Evolutionary conservation across 176 grass and related monocot genomes (phyloP), one percentile per base, ranked within the genome.

Genomic region (Oryza meridionalis): DNA sequence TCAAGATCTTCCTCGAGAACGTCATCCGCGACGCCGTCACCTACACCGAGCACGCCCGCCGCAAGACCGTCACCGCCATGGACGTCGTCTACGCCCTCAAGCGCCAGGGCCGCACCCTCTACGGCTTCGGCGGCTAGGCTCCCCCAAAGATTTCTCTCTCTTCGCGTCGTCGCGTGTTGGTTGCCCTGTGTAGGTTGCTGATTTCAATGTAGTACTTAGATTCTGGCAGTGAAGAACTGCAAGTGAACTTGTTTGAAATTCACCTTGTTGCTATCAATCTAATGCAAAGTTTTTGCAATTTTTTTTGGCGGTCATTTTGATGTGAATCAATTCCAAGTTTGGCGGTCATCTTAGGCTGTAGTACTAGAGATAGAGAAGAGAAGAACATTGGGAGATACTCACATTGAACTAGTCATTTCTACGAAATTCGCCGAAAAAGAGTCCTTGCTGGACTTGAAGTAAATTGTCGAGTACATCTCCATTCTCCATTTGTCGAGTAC

Each of bases 1-100:
- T 97, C 87, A 94, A 97, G 90, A 92, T 97, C 92, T 94, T 94
- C 78, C 94, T 97, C 17, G 90, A 94, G 90, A 92, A 97, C 44
- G 92, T 97, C 79, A 97, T 97, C 83, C 89, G 92, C 38, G 92
- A 94, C 15, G 92, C 90, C 55, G 92, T 97, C 73, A 94, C 94
- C 69, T 97, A 97, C 84, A 97, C 90, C 0, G 90, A 97, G 86
- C 94, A 94, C 77, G 92, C 88, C 9, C 75, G 92, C 81, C 88
- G 92, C 83, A 97, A 97, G 88, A 97, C 94, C 16, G 88, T 97
- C 73, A 97, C 92, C 22, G 90, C 90, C 86, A 97, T 97, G 92
- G 94, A 97, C 37, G 94, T 94, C 50, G 92, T 97, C 29, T 97
- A 92, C 16, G 88, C 88, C 15, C 94, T 97, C 77, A 97, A 97